phyloP scores from a whole-genome alignment of 1,284 basidiomycete species.

The Austroboletus niveus region DNA sequence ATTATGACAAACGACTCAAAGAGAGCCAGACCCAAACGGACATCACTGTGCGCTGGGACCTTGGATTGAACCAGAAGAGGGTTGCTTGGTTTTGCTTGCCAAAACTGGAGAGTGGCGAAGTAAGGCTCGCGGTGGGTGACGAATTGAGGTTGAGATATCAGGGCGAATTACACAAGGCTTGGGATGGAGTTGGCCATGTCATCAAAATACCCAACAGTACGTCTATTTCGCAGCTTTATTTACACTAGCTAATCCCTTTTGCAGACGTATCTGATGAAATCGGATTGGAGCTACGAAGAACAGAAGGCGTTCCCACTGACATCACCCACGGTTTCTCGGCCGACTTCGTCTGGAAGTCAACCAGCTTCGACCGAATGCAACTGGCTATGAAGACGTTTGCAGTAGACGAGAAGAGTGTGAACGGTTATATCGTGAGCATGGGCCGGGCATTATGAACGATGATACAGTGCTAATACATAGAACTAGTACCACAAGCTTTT shows the following conservation, averaged over 20 bases:
- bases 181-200: constrained; percentile 98
- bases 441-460: constrained; percentile 1
- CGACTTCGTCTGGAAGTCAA: constrained; percentile 99
- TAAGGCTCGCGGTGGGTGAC: constrained; percentile 94
- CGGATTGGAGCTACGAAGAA: constrained; percentile 86
- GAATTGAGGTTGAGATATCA: constrained; percentile 89
- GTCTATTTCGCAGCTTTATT: constrained; percentile 22
- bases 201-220: constrained; percentile 99
- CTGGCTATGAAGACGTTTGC: constrained; percentile 99
- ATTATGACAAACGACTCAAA: constrained; percentile 97
- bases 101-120: constrained; percentile 97
- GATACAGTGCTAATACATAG: constrained; percentile 10
- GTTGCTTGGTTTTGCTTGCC: constrained; percentile 97
- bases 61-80: constrained; percentile 96
- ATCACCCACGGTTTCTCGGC: constrained; percentile 94
- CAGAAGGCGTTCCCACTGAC: constrained; percentile 94
- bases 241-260: constrained; percentile 18
- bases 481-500: constrained; percentile 94
- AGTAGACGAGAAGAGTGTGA: constrained; percentile 98
- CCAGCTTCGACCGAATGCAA: constrained; percentile 99
- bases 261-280: constrained; percentile 97
- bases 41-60: constrained; percentile 94
- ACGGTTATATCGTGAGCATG: constrained; percentile 83
- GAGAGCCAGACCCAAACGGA: constrained; percentile 98
- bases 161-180: constrained; percentile 86